Evolutionary conservation across 2,329 filamentous ascomycete genomes (phyloP), one percentile per base, ranked within the genome.

Genomic region (Scedosporium minutisporum): DNA sequence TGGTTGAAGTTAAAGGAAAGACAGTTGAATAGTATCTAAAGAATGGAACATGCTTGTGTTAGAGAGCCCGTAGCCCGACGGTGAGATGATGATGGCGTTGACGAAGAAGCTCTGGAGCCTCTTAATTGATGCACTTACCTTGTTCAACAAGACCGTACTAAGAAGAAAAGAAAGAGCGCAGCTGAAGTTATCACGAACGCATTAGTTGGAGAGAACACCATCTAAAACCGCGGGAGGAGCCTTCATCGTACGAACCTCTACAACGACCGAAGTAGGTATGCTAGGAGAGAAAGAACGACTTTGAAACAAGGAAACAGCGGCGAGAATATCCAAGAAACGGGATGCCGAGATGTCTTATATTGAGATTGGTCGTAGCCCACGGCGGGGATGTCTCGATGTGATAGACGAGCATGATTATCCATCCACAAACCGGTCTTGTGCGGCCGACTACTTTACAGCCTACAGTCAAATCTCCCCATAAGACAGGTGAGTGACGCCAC

Each of bases 261-360:
- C 16, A 55, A 27, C 51, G 33, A 42, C 38, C 12, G 18, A 38
- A 61, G 29, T 29, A 61, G 29, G 16, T 51, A 53, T 18, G 27
- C 10, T 9, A 27, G 16, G 6, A 48, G 12, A 61, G 38, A 44
- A 44, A 59, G 57, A 59, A 44, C 14, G 57, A n/a, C 18, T 57
- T 57, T 25, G 29, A 44, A 42, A 61, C 29, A 55, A 23, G 51
- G 21, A 48, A n/a, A 38, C 41, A 38, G 25, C 29, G 7, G 14
- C 12, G 25, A 33, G 29, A 61, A 33, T 14, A n/a, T 14, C 29
- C 16, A 41, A 29, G n/a, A 42, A 61, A 41, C 48, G 6, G 48
- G 60, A 61, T 42, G 6, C 14, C 60, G 46, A 25, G 46, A 46
- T 16, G 27, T 61, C 27, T 61, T 61, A 61, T 61, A 61, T 42